Evolutionary conservation across 257 asterid genomes (phyloP).

Genomic region (Solanum virginianum): DNA sequence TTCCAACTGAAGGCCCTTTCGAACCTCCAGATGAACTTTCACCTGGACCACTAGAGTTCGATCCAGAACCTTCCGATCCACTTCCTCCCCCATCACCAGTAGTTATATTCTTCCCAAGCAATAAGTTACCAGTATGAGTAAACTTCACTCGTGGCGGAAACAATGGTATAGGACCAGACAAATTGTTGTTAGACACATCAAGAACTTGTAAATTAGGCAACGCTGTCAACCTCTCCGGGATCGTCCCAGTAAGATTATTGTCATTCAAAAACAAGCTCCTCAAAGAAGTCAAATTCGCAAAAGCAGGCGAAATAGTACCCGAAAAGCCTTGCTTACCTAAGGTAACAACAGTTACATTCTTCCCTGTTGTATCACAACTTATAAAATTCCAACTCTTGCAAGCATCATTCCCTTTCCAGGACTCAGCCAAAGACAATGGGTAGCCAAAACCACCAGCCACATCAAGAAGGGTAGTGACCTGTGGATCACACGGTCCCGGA

Average conservation of each 20-base stretch:
- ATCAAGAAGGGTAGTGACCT: slow-evolving; percentile 60
- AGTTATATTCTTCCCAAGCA: slow-evolving; percentile 40
- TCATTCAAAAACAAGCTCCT: slow-evolving; percentile 58
- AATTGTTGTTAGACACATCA: slow-evolving; percentile 72
- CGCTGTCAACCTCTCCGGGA: slow-evolving; percentile 45
- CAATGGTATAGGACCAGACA: slow-evolving; percentile 45
- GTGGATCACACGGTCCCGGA: slow-evolving; percentile 83
- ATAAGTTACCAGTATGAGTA: slow-evolving; percentile 26
- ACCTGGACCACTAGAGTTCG: slow-evolving; percentile 6
- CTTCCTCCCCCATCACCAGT: slow-evolving; percentile 40
- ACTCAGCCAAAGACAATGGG: slow-evolving; percentile 55
- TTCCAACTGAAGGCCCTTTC: slow-evolving; percentile 30
- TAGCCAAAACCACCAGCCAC: slow-evolving; percentile 69
- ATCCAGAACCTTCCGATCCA: slow-evolving; percentile 22
- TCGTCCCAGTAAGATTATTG: slow-evolving; percentile 56
- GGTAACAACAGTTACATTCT: slow-evolving; percentile 46
- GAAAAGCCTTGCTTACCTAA: slow-evolving; percentile 40
- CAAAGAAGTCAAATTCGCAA: slow-evolving; percentile 58
- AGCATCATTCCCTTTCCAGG: slow-evolving; percentile 75
- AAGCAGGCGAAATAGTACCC: slow-evolving; percentile 67
- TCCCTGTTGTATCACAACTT: slow-evolving; percentile 48
- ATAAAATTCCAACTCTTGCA: slow-evolving; percentile 54
- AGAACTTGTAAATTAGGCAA: slow-evolving; percentile 52
- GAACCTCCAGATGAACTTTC: slow-evolving; percentile 25
- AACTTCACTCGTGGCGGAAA: slow-evolving; percentile 43